These are phyloP conservation scores for Fusarium aywerte DNA, from an alignment of 2,329 filamentous ascomycete genomes.

Conservation along the genomic window DNA sequence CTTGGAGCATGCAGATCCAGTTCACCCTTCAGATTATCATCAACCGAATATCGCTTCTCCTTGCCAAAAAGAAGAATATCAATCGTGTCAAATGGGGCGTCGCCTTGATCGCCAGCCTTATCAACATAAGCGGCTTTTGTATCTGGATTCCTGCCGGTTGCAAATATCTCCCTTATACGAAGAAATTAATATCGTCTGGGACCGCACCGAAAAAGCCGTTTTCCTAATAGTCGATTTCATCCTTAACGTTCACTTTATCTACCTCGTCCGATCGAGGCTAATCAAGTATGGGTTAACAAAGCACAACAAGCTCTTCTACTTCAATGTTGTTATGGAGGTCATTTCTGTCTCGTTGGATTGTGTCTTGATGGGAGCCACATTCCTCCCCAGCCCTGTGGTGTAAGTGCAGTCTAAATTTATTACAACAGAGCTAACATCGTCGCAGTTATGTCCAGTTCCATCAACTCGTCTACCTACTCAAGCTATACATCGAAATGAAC, in stretches of 20 bases:
- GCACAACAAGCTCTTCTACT: constrained; percentile 57
- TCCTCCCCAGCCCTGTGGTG: constrained; percentile 38
- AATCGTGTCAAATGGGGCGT: constrained; percentile 16
- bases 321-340: constrained; percentile 41
- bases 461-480: constrained; percentile 42
- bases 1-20: constrained; percentile 39
- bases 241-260: constrained; percentile 49
- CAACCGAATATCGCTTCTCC: constrained; percentile 33
- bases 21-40: constrained; percentile 38
- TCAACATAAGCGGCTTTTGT: constrained; percentile 36
- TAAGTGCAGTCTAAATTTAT: constrained; percentile 1
- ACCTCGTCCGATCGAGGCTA: constrained; percentile 57
- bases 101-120: constrained; percentile 9
- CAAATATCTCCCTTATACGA: constrained; percentile 20
- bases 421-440: constrained; percentile 3
- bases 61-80: constrained; percentile 11
- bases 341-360: constrained; percentile 43
- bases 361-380: constrained; percentile 40
- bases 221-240: constrained; percentile 26
- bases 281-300: constrained; percentile 57
- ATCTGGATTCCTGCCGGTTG: constrained; percentile 33
- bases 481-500: constrained; percentile 42
- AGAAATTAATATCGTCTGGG: constrained; percentile 25
- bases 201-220: constrained; percentile 29
- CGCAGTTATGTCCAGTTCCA: constrained; percentile 42